phyloP scores from a whole-genome alignment of 129 eudicot species.

The Chrysanthemum lavandulifolium region DNA sequence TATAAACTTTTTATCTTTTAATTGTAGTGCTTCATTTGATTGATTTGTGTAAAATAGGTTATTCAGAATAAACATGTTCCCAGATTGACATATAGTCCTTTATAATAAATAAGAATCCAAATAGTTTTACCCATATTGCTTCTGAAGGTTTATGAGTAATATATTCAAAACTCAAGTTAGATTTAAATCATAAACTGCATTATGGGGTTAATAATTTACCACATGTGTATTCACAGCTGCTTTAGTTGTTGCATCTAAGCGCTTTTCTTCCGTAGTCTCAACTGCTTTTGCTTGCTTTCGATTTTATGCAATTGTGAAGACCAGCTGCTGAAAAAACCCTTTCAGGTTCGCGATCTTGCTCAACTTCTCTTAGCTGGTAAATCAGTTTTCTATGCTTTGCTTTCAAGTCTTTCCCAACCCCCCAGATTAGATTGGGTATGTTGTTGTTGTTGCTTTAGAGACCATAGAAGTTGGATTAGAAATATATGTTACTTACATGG shows the following conservation, averaged over 20 bases:
- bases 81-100: not conserved
- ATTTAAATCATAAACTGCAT: not conserved
- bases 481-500: conserved; percentile 63
- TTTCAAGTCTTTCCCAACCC: no score
- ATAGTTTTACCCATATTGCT: not conserved
- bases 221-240: conserved; percentile 32
- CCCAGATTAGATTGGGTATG: no score
- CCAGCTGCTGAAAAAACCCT: conserved; percentile 32
- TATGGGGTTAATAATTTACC: conserved; percentile 34
- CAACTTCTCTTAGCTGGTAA: no score
- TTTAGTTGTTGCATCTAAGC: conserved; percentile 26
- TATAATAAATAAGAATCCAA: not conserved
- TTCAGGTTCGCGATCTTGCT: conserved; percentile 16
- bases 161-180: not conserved
- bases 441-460: no score
- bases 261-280: conserved; percentile 29
- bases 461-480: conserved; percentile 39
- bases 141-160: not conserved
- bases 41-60: no score
- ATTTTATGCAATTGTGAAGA: conserved; percentile 25
- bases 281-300: conserved; percentile 25
- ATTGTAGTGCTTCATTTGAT: no score
- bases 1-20: no score
- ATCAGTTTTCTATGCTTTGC: no score
- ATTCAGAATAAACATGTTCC: no score